Evolutionary conservation across 75 land plant genomes (phyloP), one percentile per base, ranked within the genome.

Genomic region (Azolla pinnata): DNA sequence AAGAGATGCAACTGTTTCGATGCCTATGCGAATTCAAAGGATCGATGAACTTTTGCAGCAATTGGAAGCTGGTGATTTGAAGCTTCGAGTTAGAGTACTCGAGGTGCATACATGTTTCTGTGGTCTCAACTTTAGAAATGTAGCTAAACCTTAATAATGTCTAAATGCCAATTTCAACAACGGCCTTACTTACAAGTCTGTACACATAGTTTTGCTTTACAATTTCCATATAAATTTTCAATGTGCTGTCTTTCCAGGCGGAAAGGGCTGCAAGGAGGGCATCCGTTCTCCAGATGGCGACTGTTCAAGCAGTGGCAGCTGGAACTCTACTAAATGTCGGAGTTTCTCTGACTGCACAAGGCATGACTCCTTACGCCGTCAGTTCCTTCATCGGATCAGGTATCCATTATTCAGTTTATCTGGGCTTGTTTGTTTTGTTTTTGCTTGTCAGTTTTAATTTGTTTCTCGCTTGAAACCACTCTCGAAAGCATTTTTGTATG

Each of bases 201-300:
- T n/a, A n/a, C n/a, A n/a, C n/a, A n/a, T n/a, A n/a, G n/a, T n/a
- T n/a, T n/a, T n/a, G n/a, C n/a, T n/a, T n/a, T n/a, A n/a, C n/a
- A n/a, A n/a, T n/a, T n/a, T n/a, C n/a, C n/a, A n/a, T n/a, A n/a
- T n/a, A n/a, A n/a, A n/a, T n/a, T n/a, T n/a, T n/a, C n/a, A n/a
- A n/a, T n/a, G n/a, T 35, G 40, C 7, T 52, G 21, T 23, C 8
- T 0, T 32, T 51, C 5, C 76, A 92, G 97, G 87, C 93, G 24
- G 97, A 92, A 63, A 80, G 97, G 76, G 86, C 97, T 23, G 97
- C 97, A 51, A 65, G 83, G 47, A 83, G 85, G 42, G 81, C 95
- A 31, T 78, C 89, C 5, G 71, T 92, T 48, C 59, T 88, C 53
- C 97, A 92, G 51, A 82, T 75, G 79, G 88, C 90, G 12, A 88